A percentile compares a stretch with the other conserved stretches of the same genome.
Conservation (phyloP, 1,284 basidiomycete genomes). For the Trichosporon sp. region DNA sequence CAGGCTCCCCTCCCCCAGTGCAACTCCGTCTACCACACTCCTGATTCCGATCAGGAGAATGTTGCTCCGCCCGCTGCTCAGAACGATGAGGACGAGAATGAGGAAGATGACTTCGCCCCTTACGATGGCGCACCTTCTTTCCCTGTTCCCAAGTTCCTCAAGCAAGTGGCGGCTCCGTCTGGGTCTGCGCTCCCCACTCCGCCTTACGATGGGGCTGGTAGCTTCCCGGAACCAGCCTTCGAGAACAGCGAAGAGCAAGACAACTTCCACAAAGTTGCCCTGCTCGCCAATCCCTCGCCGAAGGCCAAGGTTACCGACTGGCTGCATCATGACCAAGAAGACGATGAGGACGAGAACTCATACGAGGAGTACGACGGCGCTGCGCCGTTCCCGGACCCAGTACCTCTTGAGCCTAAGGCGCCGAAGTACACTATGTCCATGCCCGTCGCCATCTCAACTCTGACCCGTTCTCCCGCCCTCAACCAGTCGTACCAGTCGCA, state of each 20-base stretch:
- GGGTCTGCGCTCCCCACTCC: neutral
- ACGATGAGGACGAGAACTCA: constrained; percentile 18
- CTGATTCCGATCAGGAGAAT: constrained; percentile 20
- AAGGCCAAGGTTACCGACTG: neutral
- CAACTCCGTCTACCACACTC: constrained; percentile 15
- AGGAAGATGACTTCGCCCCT: constrained; percentile 21
- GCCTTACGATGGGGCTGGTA: constrained; percentile 21
- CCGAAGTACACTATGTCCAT: constrained; percentile 11
- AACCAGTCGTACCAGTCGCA: neutral
- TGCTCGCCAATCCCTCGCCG: neutral
- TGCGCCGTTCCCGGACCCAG: constrained; percentile 21
- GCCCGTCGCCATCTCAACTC: neutral
- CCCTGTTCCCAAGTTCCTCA: neutral
- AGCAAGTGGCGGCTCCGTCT: neutral
- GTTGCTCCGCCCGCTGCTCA: neutral
- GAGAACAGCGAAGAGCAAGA: neutral
- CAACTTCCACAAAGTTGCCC: neutral
- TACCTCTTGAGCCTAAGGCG: constrained; percentile 9
- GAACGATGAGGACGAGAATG: constrained; percentile 20
- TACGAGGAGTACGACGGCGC: constrained; percentile 28
- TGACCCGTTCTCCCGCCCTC: neutral
- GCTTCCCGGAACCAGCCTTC: constrained; percentile 21
- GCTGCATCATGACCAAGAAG: neutral
- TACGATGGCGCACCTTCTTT: constrained; percentile 4
- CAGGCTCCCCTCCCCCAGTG: too few relatives aligned